These are phyloP conservation scores for Tylopilus balloui DNA, from an alignment of 768 basidiomycete species.

Conservation along the genomic window DNA sequence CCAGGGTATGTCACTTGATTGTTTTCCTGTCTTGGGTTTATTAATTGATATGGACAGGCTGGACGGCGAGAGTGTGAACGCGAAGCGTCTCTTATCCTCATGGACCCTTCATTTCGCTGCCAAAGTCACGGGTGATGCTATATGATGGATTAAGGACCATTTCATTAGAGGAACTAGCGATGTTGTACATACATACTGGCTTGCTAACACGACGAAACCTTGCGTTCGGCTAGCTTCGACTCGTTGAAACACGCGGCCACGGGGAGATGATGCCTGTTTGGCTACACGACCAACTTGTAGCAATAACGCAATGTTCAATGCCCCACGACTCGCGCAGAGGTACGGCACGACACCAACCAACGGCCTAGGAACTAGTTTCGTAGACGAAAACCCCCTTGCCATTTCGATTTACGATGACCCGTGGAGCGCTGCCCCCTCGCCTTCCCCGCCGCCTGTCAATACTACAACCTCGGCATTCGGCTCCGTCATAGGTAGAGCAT, in stretches of 20 bases:
- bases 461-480: slow-evolving; percentile 51
- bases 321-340: slow-evolving; percentile 68
- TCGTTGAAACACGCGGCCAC: slow-evolving; percentile 6
- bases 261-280: slow-evolving; percentile 9
- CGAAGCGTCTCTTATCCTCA: slow-evolving; percentile 73
- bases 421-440: slow-evolving; percentile 73
- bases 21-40: slow-evolving; percentile 5
- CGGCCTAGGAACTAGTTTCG: slow-evolving; percentile 67
- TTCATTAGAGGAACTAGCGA: slow-evolving; percentile 11
- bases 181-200: slow-evolving; percentile 20
- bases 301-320: slow-evolving; percentile 66
- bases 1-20: slow-evolving; percentile 65
- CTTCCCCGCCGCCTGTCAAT: slow-evolving; percentile 58
- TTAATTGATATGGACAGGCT: slow-evolving; percentile 46
- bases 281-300: slow-evolving; percentile 4
- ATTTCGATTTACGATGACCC: slow-evolving; percentile 78
- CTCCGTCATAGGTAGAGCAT: slow-evolving; percentile 58
- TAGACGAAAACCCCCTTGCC: slow-evolving; percentile 71
- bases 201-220: slow-evolving; percentile 9
- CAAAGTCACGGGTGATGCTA: slow-evolving; percentile 47
- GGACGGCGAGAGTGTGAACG: slow-evolving; percentile 80
- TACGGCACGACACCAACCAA: slow-evolving; percentile 54
- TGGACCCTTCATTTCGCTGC: slow-evolving; percentile 95
- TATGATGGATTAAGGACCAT: slow-evolving; percentile 17
- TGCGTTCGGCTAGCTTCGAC: not conserved